Base-by-base conservation (phyloP, 345 rosid genomes). In the Cochlearia excelsa region DNA sequence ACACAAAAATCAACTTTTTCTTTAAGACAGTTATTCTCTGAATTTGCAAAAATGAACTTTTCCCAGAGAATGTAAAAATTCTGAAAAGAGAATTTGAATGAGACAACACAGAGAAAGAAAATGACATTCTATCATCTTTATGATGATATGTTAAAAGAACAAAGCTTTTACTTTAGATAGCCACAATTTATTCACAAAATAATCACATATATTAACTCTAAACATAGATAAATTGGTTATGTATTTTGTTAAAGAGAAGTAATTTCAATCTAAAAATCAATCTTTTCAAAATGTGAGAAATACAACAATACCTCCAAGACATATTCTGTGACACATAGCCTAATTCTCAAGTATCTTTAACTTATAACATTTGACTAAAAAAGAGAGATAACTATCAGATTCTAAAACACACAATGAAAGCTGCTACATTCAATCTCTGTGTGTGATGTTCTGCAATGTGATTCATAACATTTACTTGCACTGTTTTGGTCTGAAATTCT, bases 401-500 rank as follows among this genome's bases (percentile, higher is more conserved):
- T 54, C 67, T 61, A 48, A 68, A 48, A 31, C 57, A 54, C 62
- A 54, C 33, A 69, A 61, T 54, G 6, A 61, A 68, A 62, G 26
- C 27, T 46, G 50, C 72, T 53, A 39, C n/a, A 3, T 26, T n/a
- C 35, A 27, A 45, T 68, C 55, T n/a, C 26, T 53, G 35, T 31
- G 35, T 33, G 3, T 37, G 35, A 59, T 37, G 35, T 57, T 49
- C 44, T 48, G 50, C 43, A 66, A 40, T 31, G 30, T 30, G 62
- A 9, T 30, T 66, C 57, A 40, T 37, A 38, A 33, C 33, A 33
- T 49, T 68, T 74, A 92, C 71, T 85, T 81, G 87, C 97, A 93
- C 69, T 93, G 99, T 70, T 74, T 82, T 11, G 85, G 84, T 66
- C 94, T 75, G 63, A 93, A 89, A 9, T 82, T 78, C 59, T 85